A percentile compares a stretch with the other conserved stretches of the same genome.
These are phyloP conservation scores for Fulvia fulva DNA, from an alignment of 2,329 filamentous ascomycete species.

Conservation along the genomic window DNA sequence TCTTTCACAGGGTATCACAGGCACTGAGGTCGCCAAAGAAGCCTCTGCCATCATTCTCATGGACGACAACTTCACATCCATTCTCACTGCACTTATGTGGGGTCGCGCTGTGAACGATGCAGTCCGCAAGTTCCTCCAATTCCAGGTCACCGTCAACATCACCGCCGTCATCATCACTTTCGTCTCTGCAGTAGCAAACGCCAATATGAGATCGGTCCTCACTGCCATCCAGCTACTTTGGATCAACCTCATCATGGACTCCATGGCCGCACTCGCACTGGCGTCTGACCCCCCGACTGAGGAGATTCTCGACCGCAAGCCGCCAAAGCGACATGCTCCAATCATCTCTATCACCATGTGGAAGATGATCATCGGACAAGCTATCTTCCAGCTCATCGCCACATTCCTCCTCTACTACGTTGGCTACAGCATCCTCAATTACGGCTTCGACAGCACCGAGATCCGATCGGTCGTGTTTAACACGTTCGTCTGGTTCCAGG, in stretches of 20 bases:
- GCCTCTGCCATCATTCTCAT: constrained; percentile 60
- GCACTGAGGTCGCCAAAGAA: constrained; percentile 62
- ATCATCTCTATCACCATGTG: constrained; percentile 90
- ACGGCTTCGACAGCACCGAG: constrained; percentile 46
- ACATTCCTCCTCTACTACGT: constrained; percentile 83
- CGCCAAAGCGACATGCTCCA: constrained; percentile 67
- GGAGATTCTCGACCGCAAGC: constrained; percentile 74
- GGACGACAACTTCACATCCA: constrained; percentile 60
- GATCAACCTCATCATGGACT: constrained; percentile 96
- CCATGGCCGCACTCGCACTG: constrained; percentile 82
- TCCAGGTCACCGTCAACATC: constrained; percentile 83
- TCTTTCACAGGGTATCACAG: constrained; percentile 49
- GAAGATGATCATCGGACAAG: constrained; percentile 98
- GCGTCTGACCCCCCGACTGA: constrained; percentile 83
- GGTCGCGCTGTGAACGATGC: constrained; percentile 57
- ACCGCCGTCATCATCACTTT: constrained; percentile 86
- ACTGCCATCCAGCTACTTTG: constrained; percentile 88
- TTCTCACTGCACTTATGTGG: constrained; percentile 60
- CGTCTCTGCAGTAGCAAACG: constrained; percentile 73
- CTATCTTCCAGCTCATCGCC: constrained; percentile 76
- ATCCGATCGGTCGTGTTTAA: constrained; percentile 88
- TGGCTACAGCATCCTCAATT: constrained; percentile 57
- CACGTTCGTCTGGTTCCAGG: constrained; percentile 99
- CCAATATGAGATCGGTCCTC: constrained; percentile 67
- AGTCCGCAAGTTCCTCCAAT: constrained; percentile 57